Evolutionary conservation across 2,329 filamentous ascomycete species (phyloP).

Genomic region (Neocatenulostroma microsporum): DNA sequence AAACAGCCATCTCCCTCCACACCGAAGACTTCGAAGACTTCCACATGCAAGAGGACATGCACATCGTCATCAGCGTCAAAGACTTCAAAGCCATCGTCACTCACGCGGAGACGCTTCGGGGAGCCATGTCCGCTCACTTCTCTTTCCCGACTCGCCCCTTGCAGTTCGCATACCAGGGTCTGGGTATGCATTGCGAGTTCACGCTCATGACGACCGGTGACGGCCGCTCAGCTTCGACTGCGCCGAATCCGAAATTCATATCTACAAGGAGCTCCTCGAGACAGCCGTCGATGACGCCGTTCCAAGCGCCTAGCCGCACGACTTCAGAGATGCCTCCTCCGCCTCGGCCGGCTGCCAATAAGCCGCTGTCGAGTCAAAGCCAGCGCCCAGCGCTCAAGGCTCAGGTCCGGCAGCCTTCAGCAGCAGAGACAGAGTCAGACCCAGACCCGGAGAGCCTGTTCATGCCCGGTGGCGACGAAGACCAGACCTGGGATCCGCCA

Average conservation of each 20-base stretch:
- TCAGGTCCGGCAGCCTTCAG: conserved; percentile 26
- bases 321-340: conserved; percentile 37
- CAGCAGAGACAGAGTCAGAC: conserved; percentile 50
- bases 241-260: conserved; percentile 32
- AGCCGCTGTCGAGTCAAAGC: conserved; percentile 25
- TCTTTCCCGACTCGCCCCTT: conserved; percentile 64
- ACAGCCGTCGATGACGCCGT: conserved; percentile 18
- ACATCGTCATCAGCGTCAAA: conserved; percentile 74
- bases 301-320: conserved; percentile 9
- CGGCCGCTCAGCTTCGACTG: conserved; percentile 33
- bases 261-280: conserved; percentile 25
- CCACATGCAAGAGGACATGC: conserved; percentile 63
- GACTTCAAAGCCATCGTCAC: conserved; percentile 73
- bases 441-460: conserved; percentile 62
- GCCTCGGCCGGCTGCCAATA: conserved; percentile 25
- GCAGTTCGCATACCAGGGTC: conserved; percentile 61
- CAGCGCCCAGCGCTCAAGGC: conserved; percentile 21
- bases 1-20: conserved; percentile 71
- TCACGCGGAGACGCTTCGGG: conserved; percentile 63
- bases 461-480: conserved; percentile 59
- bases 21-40: conserved; percentile 70
- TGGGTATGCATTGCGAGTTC: conserved; percentile 65
- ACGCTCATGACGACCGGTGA: conserved; percentile 77
- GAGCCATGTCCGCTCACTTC: conserved; percentile 60
- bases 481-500: conserved; percentile 64